These are phyloP conservation scores for Trametes cubensis DNA, from an alignment of 768 basidiomycete genomes.

Conservation along the genomic window DNA sequence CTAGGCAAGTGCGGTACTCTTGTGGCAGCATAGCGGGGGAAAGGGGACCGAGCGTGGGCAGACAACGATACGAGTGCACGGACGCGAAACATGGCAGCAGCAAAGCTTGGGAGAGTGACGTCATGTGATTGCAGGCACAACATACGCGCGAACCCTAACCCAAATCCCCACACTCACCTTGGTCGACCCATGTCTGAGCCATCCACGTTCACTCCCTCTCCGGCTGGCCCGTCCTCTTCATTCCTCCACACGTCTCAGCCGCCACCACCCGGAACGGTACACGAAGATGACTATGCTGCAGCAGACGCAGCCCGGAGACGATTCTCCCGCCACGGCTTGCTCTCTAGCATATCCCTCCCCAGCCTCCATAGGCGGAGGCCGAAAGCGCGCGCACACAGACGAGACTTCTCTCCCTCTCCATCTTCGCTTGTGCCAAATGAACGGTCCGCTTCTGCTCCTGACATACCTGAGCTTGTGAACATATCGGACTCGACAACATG, in stretches of 20 bases:
- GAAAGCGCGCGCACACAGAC: neutral
- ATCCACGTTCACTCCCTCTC: conserved; percentile 8
- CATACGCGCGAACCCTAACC: conserved; percentile 19
- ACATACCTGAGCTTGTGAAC: conserved; percentile 9
- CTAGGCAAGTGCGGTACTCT: neutral
- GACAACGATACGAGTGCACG: conserved; percentile 12
- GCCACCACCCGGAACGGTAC: conserved; percentile 44
- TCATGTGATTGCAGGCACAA: conserved; percentile 23
- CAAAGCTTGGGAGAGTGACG: conserved; percentile 25
- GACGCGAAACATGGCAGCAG: conserved; percentile 29
- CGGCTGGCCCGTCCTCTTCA: conserved; percentile 25
- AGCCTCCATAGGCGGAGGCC: conserved; percentile 3
- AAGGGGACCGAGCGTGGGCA: neutral
- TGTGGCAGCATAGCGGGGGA: neutral
- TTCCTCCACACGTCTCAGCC: conserved; percentile 16
- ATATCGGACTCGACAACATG: neutral
- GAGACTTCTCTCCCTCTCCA: conserved; percentile 6
- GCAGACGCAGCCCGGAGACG: conserved; percentile 52
- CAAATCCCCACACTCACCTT: conserved; percentile 1
- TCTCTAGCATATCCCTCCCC: conserved; percentile 24
- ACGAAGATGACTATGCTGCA: conserved; percentile 44
- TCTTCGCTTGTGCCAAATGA: neutral
- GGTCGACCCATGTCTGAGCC: conserved; percentile 24
- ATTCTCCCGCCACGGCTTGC: conserved; percentile 37
- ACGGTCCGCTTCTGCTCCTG: neutral